phyloP scores from a whole-genome alignment of 2,329 filamentous ascomycete species.

The Trichophyton schoenleinii region DNA sequence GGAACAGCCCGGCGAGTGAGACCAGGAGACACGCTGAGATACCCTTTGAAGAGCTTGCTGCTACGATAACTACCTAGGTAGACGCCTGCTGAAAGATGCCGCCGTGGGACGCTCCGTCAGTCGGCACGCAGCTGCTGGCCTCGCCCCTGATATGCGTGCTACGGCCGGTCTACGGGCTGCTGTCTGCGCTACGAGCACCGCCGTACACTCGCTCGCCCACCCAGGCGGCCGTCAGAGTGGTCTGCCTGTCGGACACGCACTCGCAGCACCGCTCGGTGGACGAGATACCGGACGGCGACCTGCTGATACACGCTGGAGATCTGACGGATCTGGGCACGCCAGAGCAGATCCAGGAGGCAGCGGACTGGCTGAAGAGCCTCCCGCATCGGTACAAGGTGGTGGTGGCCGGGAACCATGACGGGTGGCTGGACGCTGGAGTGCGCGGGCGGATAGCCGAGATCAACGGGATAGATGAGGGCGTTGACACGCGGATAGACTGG shows the following conservation, averaged over 20 bases:
- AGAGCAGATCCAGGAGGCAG: slow-evolving; percentile 62
- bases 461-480: slow-evolving; percentile 15
- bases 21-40: too few relatives aligned
- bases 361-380: slow-evolving; percentile 66
- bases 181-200: slow-evolving; percentile 55
- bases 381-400: slow-evolving; percentile 71
- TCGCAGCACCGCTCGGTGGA: slow-evolving; percentile 34
- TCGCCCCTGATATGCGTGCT: slow-evolving; percentile 57
- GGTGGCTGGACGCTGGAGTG: slow-evolving; percentile 58
- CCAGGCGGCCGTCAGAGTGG: slow-evolving; percentile 52
- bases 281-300: slow-evolving; percentile 55
- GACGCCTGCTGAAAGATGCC: slow-evolving; percentile 14
- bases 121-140: slow-evolving; percentile 51
- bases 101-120: slow-evolving; percentile 38
- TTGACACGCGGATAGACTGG: slow-evolving; percentile 42
- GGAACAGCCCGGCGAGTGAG: background rate
- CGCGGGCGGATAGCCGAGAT: slow-evolving; percentile 35
- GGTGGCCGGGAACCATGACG: slow-evolving; percentile 81
- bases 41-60: too few relatives aligned
- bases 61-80: too few relatives aligned
- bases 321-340: slow-evolving; percentile 61
- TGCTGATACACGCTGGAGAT: slow-evolving; percentile 85
- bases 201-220: slow-evolving; percentile 48
- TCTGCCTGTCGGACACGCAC: slow-evolving; percentile 88
- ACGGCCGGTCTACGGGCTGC: slow-evolving; percentile 48